Evolutionary conservation across 208 protist species (phyloP).

Genomic region (Phytomonas serpens): DNA sequence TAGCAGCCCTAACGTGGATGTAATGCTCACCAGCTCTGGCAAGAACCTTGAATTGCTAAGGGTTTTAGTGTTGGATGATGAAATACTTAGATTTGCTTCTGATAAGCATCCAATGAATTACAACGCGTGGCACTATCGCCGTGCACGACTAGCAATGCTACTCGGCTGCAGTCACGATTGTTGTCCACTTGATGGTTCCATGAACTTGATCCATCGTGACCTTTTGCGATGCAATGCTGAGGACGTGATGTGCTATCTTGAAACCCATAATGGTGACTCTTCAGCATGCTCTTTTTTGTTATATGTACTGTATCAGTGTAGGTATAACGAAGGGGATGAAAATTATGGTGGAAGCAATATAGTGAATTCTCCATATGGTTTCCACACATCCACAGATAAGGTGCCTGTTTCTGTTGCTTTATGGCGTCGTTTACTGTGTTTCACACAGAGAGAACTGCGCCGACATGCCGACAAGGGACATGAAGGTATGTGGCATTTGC

Average conservation of each 20-base stretch:
- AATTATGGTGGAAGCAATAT: neutral
- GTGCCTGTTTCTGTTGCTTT: neutral
- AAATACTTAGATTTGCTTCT: constrained; percentile 28
- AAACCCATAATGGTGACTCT: constrained; percentile 50
- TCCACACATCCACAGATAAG: neutral
- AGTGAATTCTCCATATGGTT: neutral
- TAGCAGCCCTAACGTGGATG: neutral
- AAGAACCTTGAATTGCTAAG: neutral
- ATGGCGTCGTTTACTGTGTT: constrained; percentile 16
- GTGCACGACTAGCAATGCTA: constrained; percentile 11
- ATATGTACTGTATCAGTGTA: constrained; percentile 31
- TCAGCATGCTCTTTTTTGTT: constrained; percentile 50
- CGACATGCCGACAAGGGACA: constrained; percentile 65
- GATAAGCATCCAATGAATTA: constrained; percentile 77
- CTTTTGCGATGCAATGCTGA: constrained; percentile 17
- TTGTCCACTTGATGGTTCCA: too few relatives aligned
- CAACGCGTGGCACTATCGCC: constrained; percentile 73
- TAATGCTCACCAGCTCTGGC: neutral
- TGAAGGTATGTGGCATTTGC: constrained; percentile 58
- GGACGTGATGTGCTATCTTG: constrained; percentile 28
- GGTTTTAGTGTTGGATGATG: constrained; percentile 11
- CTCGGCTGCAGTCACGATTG: neutral
- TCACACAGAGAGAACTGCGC: constrained; percentile 44
- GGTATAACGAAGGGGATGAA: neutral
- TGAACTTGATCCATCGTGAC: neutral